Conservation (phyloP, 2,329 filamentous ascomycete species). For the Knoxdaviesia capensis region DNA sequence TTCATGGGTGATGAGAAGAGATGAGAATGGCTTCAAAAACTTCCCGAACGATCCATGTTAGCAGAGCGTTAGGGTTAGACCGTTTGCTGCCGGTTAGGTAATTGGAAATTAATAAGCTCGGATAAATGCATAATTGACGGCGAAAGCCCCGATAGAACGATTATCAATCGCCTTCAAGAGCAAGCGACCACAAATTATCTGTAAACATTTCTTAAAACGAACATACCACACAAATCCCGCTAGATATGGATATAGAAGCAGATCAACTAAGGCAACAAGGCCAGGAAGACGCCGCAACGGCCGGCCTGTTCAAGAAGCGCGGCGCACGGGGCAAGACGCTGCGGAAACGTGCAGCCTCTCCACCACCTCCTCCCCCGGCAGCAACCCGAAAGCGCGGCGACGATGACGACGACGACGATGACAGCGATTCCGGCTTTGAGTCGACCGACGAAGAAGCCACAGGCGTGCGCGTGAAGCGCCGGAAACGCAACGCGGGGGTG, state of each 20-base stretch:
- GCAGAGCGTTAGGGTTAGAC: no score
- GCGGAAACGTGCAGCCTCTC: slow-evolving; percentile 2
- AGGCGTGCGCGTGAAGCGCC: slow-evolving; percentile 1
- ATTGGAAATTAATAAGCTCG: no score
- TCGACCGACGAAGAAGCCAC: slow-evolving; percentile 1
- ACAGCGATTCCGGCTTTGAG: slow-evolving; percentile 1
- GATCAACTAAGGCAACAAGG: neutral
- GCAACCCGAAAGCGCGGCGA: no score
- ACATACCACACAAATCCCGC: neutral
- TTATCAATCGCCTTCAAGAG: no score
- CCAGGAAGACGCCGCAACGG: neutral
- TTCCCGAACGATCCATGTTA: no score
- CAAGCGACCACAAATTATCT: no score
- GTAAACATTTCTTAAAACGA: neutral
- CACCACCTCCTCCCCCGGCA: neutral
- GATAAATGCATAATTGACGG: no score
- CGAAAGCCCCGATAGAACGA: no score
- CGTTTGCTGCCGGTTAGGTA: no score
- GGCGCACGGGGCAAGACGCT: slow-evolving; percentile 2
- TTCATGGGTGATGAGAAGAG: no score
- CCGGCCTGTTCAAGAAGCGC: slow-evolving; percentile 2
- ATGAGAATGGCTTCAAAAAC: no score
- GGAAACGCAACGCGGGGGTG: neutral
- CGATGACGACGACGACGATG: neutral
- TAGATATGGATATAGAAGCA: no score